A percentile compares a stretch with the other conserved stretches of the same genome.
These are phyloP conservation scores for Rhodotorula toruloides DNA, from an alignment of 768 basidiomycete species.

Conservation along the genomic window DNA sequence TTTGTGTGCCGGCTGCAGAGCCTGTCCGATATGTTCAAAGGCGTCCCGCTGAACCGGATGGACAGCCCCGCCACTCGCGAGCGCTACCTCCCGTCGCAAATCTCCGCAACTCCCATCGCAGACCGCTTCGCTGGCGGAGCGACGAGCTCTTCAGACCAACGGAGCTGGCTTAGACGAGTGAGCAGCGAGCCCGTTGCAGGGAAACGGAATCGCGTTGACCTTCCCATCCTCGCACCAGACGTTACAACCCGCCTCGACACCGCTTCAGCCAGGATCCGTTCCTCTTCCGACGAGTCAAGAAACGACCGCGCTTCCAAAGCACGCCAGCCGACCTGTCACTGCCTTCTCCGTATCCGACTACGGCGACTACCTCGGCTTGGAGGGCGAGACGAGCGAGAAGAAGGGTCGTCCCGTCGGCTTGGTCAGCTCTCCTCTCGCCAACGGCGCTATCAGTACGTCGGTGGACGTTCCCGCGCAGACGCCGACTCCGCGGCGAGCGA, in stretches of 20 bases:
- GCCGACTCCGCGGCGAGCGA: not conserved
- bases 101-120: slow-evolving; percentile 18
- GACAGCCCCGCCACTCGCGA: not conserved
- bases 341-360: not conserved
- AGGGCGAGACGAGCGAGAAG: not conserved
- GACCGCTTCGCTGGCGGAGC: slow-evolving; percentile 2
- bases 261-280: no score
- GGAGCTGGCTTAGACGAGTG: slow-evolving; percentile 16
- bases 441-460: not conserved
- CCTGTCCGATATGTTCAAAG: slow-evolving; percentile 25
- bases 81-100: not conserved
- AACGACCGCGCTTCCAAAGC: not conserved
- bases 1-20: not conserved
- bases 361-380: not conserved
- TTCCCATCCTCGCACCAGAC: not conserved
- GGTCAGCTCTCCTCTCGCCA: no score
- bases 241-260: not conserved
- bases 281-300: not conserved
- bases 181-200: not conserved
- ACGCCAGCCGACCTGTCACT: not conserved
- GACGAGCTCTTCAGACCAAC: not conserved
- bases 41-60: slow-evolving; percentile 1
- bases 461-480: slow-evolving; percentile 2
- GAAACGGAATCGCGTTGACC: no score
- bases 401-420: not conserved